Conservation (phyloP, 768 basidiomycete species). For the Tephrocybe sp. region DNA sequence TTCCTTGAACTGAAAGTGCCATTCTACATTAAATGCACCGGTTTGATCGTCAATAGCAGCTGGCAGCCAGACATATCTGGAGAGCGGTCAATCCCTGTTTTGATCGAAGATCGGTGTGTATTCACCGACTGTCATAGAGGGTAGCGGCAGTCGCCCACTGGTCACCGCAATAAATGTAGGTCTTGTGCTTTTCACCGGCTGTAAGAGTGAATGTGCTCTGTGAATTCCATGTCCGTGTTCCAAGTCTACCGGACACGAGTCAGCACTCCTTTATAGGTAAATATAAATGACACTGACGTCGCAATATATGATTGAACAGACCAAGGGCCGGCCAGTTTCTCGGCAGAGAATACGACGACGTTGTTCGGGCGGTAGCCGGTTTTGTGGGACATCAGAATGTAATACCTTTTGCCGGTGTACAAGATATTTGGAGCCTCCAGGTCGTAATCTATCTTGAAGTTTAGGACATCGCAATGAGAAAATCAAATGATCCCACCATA, state of each 20-base stretch:
- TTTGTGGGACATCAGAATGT: slow-evolving; percentile 28
- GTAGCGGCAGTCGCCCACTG: slow-evolving; percentile 7
- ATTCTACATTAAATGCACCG: slow-evolving; percentile 21
- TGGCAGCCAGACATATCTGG: slow-evolving; percentile 25
- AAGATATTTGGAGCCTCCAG: slow-evolving; percentile 23
- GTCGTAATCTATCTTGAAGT: slow-evolving; percentile 19
- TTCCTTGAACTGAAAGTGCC: slow-evolving; percentile 20
- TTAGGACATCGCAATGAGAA: not conserved
- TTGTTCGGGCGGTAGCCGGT: slow-evolving; percentile 28
- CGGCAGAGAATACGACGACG: slow-evolving; percentile 23
- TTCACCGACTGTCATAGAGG: slow-evolving; percentile 14
- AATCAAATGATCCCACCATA: slow-evolving; percentile 13
- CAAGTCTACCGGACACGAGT: slow-evolving; percentile 3
- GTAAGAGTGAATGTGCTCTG: slow-evolving; percentile 21
- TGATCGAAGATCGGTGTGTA: not conserved
- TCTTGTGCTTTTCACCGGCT: slow-evolving; percentile 8
- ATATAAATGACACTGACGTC: slow-evolving; percentile 11
- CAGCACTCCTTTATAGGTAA: not conserved
- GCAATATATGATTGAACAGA: slow-evolving; percentile 24
- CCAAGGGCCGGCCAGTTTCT: slow-evolving; percentile 22
- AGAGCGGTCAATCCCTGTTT: not conserved
- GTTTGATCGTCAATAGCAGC: slow-evolving; percentile 23
- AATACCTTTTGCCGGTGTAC: slow-evolving; percentile 23
- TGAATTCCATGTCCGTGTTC: slow-evolving; percentile 19
- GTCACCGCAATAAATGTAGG: slow-evolving; percentile 13